phyloP scores from a whole-genome alignment of 2,329 filamentous ascomycete genomes.

The Thielaviopsis populi region DNA sequence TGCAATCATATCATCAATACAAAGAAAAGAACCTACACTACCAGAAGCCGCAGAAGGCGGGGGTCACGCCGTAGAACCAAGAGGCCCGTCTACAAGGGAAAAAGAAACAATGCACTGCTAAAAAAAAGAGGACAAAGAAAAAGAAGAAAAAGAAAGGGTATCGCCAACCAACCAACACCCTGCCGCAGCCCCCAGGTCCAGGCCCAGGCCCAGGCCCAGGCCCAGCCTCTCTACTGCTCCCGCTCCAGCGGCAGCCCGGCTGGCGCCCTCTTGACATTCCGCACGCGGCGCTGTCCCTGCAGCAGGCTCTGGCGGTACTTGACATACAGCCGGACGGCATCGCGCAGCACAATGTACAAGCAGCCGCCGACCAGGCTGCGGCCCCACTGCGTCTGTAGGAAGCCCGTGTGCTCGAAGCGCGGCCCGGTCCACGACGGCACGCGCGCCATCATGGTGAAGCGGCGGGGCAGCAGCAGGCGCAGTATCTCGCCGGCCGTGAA shows the following conservation, averaged over 20 bases:
- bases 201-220: neutral
- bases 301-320: conserved; percentile 48
- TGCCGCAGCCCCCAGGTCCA: neutral
- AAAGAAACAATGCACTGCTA: neutral
- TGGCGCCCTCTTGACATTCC: conserved; percentile 28
- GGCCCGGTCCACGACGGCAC: conserved; percentile 14
- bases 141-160: neutral
- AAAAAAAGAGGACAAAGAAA: neutral
- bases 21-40: neutral
- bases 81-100: neutral
- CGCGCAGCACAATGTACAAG: conserved; percentile 72
- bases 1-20: neutral
- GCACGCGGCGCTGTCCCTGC: conserved; percentile 38
- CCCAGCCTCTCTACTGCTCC: neutral
- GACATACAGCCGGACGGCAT: conserved; percentile 44
- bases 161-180: neutral
- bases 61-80: neutral
- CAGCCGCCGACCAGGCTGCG: conserved; percentile 79
- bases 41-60: neutral
- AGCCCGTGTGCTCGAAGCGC: conserved; percentile 35
- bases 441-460: conserved; percentile 42
- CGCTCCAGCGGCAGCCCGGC: neutral
- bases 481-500: conserved; percentile 64
- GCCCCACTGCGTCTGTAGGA: conserved; percentile 77
- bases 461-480: conserved; percentile 48